Percentiles rank a stretch among this genome's conserved stretches.
Evolutionary conservation across 208 protist species (phyloP).

Genomic region (Leishmania aethiopica): DNA sequence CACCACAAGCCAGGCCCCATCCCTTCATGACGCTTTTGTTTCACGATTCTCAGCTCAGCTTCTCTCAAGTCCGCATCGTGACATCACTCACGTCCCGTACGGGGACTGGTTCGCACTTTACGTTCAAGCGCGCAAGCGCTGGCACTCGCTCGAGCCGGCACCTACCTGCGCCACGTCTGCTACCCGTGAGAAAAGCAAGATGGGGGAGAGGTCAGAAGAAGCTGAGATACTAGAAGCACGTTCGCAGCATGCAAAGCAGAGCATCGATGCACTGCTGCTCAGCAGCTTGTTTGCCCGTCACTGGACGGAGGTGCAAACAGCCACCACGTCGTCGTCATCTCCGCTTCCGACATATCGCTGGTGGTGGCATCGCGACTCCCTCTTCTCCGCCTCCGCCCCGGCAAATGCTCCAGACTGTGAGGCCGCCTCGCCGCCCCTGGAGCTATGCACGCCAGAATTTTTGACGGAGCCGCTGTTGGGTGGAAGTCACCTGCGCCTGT

Average conservation of each 20-base stretch:
- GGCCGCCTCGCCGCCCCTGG: slow-evolving; percentile 4
- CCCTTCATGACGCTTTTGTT: background rate
- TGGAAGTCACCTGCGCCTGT: slow-evolving; percentile 43
- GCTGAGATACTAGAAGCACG: background rate
- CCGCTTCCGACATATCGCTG: slow-evolving; percentile 27
- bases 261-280: slow-evolving; percentile 52
- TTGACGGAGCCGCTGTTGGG: slow-evolving; percentile 66
- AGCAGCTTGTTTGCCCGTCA: slow-evolving; percentile 64
- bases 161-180: background rate
- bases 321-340: background rate
- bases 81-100: slow-evolving; percentile 65
- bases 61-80: slow-evolving; percentile 59
- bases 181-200: background rate
- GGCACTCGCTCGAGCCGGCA: slow-evolving; percentile 6
- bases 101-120: slow-evolving; percentile 73
- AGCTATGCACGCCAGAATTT: slow-evolving; percentile 42
- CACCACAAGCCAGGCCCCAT: background rate
- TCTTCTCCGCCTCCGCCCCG: background rate
- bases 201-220: background rate
- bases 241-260: slow-evolving; percentile 8
- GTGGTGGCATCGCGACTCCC: slow-evolving; percentile 25
- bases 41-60: slow-evolving; percentile 38
- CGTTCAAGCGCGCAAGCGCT: slow-evolving; percentile 38
- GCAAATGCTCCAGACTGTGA: background rate
- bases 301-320: slow-evolving; percentile 54